A percentile compares a stretch with the other conserved stretches of the same genome.
These are phyloP conservation scores for Colletotrichum truncatum DNA, from an alignment of 2,329 filamentous ascomycete genomes.

Conservation along the genomic window DNA sequence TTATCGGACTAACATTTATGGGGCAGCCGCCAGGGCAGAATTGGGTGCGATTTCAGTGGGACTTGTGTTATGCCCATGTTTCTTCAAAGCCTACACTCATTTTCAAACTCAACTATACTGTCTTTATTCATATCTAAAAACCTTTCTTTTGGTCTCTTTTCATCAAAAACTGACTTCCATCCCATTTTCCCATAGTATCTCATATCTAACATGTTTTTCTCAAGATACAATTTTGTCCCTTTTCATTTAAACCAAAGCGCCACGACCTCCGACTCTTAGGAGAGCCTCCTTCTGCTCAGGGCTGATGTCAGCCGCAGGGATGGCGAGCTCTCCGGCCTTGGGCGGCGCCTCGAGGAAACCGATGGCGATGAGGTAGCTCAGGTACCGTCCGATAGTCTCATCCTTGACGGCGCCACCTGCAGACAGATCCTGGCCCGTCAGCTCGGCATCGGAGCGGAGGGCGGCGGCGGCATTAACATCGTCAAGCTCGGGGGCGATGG, in stretches of 20 bases:
- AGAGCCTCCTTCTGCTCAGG: slow-evolving; percentile 25
- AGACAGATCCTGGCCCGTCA: slow-evolving; percentile 59
- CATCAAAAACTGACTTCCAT: neutral
- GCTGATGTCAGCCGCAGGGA: slow-evolving; percentile 56
- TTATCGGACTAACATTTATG: slow-evolving; percentile 6
- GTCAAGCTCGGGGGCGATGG: slow-evolving; percentile 78
- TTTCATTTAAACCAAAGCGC: slow-evolving; percentile 4
- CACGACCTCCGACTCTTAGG: slow-evolving; percentile 6
- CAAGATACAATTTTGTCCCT: neutral
- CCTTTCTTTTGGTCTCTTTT: neutral
- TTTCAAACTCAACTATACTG: neutral
- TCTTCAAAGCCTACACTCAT: neutral
- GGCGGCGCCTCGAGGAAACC: slow-evolving; percentile 64
- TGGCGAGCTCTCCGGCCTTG: slow-evolving; percentile 39
- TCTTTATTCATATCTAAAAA: neutral
- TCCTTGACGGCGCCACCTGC: slow-evolving; percentile 63
- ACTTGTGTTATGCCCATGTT: neutral
- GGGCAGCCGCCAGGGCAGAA: neutral
- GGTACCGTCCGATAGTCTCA: slow-evolving; percentile 66
- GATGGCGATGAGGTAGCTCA: slow-evolving; percentile 66
- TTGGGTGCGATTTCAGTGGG: neutral
- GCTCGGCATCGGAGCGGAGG: slow-evolving; percentile 62
- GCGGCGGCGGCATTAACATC: slow-evolving; percentile 70
- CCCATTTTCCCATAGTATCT: neutral
- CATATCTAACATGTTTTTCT: neutral